Evolutionary conservation across 2,329 filamentous ascomycete species (phyloP).

Genomic region (Beauveria sp.): DNA sequence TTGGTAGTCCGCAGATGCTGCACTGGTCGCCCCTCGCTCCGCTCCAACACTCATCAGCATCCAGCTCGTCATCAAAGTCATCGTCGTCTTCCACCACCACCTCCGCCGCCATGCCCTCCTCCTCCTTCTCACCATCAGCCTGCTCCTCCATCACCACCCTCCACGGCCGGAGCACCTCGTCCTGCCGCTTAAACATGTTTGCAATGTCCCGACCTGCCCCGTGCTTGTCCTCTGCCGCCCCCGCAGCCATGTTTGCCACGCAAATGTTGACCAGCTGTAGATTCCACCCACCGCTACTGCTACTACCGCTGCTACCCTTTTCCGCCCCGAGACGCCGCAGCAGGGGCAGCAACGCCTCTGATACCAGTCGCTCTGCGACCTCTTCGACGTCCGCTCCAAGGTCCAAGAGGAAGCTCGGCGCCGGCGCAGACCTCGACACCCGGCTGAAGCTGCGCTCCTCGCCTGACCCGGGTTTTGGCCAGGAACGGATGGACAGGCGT

Average conservation of each 20-base stretch:
- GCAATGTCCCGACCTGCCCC: constrained; percentile 68
- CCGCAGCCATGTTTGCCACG: constrained; percentile 71
- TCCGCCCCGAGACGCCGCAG: constrained; percentile 58
- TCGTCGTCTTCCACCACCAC: background rate
- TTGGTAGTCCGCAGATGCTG: constrained; percentile 41
- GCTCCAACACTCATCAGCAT: constrained; percentile 20
- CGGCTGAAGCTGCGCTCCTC: constrained; percentile 56
- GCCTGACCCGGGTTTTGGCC: constrained; percentile 28
- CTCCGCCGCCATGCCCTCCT: constrained; percentile 13
- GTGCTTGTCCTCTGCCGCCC: constrained; percentile 40
- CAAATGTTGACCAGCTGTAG: constrained; percentile 80
- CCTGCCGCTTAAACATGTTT: constrained; percentile 73
- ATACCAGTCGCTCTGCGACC: constrained; percentile 61
- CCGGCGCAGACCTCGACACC: constrained; percentile 64
- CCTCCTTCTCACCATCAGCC: constrained; percentile 15
- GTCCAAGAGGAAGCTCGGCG: constrained; percentile 69
- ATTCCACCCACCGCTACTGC: constrained; percentile 55
- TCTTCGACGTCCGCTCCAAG: constrained; percentile 48
- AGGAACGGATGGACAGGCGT: constrained; percentile 68
- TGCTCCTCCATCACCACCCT: constrained; percentile 39
- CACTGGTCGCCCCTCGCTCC: constrained; percentile 27
- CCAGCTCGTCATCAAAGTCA: constrained; percentile 8
- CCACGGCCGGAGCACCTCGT: constrained; percentile 61
- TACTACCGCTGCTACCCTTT: constrained; percentile 36
- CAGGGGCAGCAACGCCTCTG: constrained; percentile 60